A percentile compares a stretch with the other conserved stretches of the same genome.
These are phyloP conservation scores for Pisolithus orientalis DNA, from an alignment of 768 basidiomycete species.

Conservation along the genomic window DNA sequence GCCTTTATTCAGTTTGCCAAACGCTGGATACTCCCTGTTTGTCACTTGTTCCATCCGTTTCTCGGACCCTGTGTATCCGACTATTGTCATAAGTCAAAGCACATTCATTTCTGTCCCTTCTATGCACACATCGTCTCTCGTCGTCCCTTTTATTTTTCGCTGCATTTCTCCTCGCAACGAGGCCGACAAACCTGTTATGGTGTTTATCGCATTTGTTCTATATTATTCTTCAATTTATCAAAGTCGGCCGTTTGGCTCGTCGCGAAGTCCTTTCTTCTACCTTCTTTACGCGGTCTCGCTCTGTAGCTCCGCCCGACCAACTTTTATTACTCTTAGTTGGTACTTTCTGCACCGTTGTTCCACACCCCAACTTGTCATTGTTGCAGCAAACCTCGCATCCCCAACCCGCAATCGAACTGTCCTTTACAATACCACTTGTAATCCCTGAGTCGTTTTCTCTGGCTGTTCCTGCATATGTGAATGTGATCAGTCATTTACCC, in stretches of 20 bases:
- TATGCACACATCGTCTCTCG: constrained; percentile 52
- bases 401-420: constrained; percentile 34
- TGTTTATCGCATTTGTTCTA: constrained; percentile 51
- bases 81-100: constrained; percentile 15
- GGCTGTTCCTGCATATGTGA: background rate
- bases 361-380: constrained; percentile 33
- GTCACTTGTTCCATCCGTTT: constrained; percentile 7
- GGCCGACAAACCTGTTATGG: constrained; percentile 37
- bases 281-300: constrained; percentile 15
- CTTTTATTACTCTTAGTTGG: constrained; percentile 26
- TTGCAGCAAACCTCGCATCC: constrained; percentile 39
- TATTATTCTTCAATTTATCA: constrained; percentile 85
- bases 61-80: constrained; percentile 12
- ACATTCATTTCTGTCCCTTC: constrained; percentile 42
- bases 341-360: constrained; percentile 17
- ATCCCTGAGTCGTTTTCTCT: constrained; percentile 15
- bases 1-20: constrained; percentile 13
- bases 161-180: constrained; percentile 44
- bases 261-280: constrained; percentile 29
- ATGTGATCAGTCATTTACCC: background rate
- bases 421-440: constrained; percentile 29
- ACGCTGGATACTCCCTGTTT: constrained; percentile 12
- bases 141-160: constrained; percentile 38
- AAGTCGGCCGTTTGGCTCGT: constrained; percentile 32
- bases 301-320: constrained; percentile 12